Base-by-base conservation (phyloP, 2,329 filamentous ascomycete species). In the Arthrocladium fulminans region DNA sequence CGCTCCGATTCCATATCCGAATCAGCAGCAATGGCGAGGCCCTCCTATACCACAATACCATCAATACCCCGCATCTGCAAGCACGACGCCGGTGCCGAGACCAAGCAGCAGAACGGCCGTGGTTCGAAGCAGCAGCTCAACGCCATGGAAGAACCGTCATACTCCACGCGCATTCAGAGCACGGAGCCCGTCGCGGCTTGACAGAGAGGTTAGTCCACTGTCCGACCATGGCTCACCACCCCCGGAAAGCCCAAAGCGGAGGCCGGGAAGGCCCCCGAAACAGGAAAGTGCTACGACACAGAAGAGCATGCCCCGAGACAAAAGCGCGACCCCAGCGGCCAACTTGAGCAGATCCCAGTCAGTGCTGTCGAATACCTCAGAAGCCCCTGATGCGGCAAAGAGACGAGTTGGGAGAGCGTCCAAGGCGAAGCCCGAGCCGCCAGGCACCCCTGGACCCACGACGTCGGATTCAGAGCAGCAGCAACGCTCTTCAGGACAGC, bases 361-460 rank as follows among this genome's bases (percentile, higher is more conserved):
- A 5, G 46, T 56, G 22, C 52, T 53, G 3, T 57, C 54, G 2
- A 47, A 52, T n/a, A 48, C 46, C 13, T 59, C 57, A 8, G 57
- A 59, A 24, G 49, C 49, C 2, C 53, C 51, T 15, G 52, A 51
- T 15, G 51, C 51, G 10, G 50, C 44, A 20, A 52, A 50, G 23
- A 50, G 40, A 42, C 43, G 43, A 45, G 53, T 49, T n/a, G 45
- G 56, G 10, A 40, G 47, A 24, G 19, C 51, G 24, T 39, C 48
- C 12, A 56, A 53, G 42, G 54, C 58, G 44, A 59, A 59, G 48
- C 45, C 52, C 9, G 57, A 59, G 49, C 51, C 55, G 24, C 65
- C 64, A 3, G 61, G 57, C 44, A 68, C 66, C 10, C 66, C 66
- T 19, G 60, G 59, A 22, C 60, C 59, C 8, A 53, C 63, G 7